A percentile compares a stretch with the other conserved stretches of the same genome.
Conservation (phyloP, 371 early-diverging fungal species). For the Chytridiales sp. region DNA sequence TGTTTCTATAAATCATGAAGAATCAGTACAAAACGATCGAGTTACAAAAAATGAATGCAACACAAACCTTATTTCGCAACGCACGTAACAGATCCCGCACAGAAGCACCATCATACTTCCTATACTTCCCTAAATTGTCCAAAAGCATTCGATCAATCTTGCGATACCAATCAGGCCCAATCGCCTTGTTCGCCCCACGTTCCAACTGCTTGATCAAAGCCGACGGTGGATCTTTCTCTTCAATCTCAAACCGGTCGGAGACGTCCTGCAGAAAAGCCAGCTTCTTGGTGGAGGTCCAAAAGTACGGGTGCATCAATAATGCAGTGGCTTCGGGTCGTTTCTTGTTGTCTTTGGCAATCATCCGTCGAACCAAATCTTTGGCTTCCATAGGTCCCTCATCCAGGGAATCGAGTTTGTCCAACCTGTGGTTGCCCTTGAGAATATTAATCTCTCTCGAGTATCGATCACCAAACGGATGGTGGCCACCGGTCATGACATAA, state of each 20-base stretch:
- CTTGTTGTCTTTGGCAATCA: constrained; percentile 77
- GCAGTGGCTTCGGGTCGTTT: constrained; percentile 73
- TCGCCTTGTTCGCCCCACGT: constrained; percentile 55
- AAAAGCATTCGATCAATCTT: constrained; percentile 75
- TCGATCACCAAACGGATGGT: constrained; percentile 94
- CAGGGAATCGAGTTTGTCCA: constrained; percentile 68
- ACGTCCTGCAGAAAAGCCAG: constrained; percentile 91
- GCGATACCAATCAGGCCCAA: constrained; percentile 80
- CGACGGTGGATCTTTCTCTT: constrained; percentile 68
- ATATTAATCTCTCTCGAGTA: constrained; percentile 86
- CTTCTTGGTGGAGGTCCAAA: constrained; percentile 83
- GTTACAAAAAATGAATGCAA: constrained; percentile 5
- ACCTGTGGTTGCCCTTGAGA: constrained; percentile 65
- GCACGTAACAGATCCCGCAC: constrained; percentile 88
- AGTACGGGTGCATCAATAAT: constrained; percentile 89
- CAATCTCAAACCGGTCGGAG: constrained; percentile 90
- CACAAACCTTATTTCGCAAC: constrained; percentile 83
- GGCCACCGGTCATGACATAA: constrained; percentile 84
- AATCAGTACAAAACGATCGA: not conserved
- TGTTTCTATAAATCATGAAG: constrained; percentile 63
- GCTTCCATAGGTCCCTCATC: constrained; percentile 75
- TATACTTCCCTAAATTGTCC: constrained; percentile 81
- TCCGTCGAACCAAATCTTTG: constrained; percentile 81
- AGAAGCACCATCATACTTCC: constrained; percentile 85
- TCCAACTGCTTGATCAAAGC: constrained; percentile 67